Base-by-base conservation (phyloP, 768 basidiomycete genomes). In the Chiua virens region DNA sequence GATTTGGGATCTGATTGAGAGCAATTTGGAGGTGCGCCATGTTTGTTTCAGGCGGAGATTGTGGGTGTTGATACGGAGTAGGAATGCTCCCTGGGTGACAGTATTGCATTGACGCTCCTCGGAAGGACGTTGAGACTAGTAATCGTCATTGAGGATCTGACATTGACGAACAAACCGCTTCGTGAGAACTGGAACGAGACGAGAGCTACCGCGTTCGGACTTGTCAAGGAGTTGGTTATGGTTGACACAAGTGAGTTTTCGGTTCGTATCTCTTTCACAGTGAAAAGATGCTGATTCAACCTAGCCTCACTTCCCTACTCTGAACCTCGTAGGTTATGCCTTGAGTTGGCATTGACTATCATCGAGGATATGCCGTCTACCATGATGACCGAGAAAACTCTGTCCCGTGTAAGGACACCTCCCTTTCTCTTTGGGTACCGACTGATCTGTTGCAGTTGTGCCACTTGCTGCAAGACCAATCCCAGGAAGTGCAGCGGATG, bases 1-100 rank as follows among this genome's bases (percentile, higher is more conserved):
- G 30, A 82, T 94, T 5, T 95, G 91, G 65, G 94, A 98, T 63
- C 68, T 98, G 15, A 63, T 96, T 13, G 94, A 96, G 67, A 88
- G 77, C 52, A 91, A 89, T 60, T 74, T 98, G 3, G 95, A 98
- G 80, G 92, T 92, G 49, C 39, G 78, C 60, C 15, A 22, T 15
- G 7, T 25, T 32, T 49, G 7, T 17, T 23, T 22, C 45, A 2
- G 8, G 22, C 17, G 14, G 27, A 28, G 23, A 49, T 45, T 18
- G 1, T 9, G 5, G 32, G n/a, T n/a, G 30, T 7, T 56, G 38
- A 63, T n/a, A 8, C 40, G 2, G 14, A 18, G n/a, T 34, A 91
- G 91, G 79, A 74, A 39, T 79, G 80, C 22, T 78, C 81, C 0
- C 72, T 88, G 17, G 71, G 73, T 5, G 87, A 93, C 28, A 69